Conservation (phyloP, 2,329 filamentous ascomycete species). For the Claviceps paspali region DNA sequence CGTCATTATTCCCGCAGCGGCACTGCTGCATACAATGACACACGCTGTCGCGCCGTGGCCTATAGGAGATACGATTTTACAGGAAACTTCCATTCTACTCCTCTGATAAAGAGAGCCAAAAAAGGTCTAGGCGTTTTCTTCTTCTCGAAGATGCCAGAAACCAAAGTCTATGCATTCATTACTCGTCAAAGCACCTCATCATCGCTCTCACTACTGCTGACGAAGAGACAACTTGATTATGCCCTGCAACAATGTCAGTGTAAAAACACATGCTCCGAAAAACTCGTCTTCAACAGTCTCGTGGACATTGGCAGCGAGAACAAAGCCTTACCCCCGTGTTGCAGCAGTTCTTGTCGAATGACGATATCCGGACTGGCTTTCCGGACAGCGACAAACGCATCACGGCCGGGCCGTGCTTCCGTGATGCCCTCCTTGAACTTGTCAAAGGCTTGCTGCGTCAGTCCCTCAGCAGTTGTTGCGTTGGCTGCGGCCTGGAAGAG, state of each 20-base stretch:
- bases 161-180: neutral
- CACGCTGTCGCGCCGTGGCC: too few relatives aligned
- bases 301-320: neutral
- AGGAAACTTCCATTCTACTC: too few relatives aligned
- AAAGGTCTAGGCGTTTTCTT: too few relatives aligned
- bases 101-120: too few relatives aligned
- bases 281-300: too few relatives aligned
- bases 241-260: constrained; percentile 29
- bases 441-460: constrained; percentile 23
- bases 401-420: constrained; percentile 22
- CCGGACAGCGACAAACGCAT: constrained; percentile 34
- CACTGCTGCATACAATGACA: neutral
- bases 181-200: constrained; percentile 44
- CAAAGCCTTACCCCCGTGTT: constrained; percentile 35
- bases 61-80: too few relatives aligned
- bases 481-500: constrained; percentile 46
- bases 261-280: too few relatives aligned
- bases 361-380: constrained; percentile 27
- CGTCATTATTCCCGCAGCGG: neutral
- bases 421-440: constrained; percentile 31
- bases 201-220: constrained; percentile 49
- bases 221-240: constrained; percentile 54
- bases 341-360: constrained; percentile 38
- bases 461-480: constrained; percentile 26
- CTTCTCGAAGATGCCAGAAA: too few relatives aligned